Percentiles rank a stretch among this genome's conserved stretches.
Evolutionary conservation across 176 grass and related monocot species (phyloP).

Genomic region (Canna indica): DNA sequence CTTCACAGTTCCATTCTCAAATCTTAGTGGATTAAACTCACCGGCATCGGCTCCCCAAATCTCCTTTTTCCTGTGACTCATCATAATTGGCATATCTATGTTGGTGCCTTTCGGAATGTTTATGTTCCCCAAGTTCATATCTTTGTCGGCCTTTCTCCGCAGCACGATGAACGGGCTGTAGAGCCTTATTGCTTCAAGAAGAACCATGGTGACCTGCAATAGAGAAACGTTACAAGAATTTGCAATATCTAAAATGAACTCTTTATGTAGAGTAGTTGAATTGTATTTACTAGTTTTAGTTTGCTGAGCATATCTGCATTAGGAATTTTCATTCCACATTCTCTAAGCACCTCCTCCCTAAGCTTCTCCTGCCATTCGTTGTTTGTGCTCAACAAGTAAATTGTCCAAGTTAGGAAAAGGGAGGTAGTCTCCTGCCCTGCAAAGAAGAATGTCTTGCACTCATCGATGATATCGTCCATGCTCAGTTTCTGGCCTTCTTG

Average conservation of each 20-base stretch:
- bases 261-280: not conserved
- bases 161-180: not conserved
- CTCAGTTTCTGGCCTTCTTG: not conserved
- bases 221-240: not conserved
- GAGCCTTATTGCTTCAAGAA: constrained; percentile 29
- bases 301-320: constrained; percentile 32
- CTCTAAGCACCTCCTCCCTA: constrained; percentile 35
- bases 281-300: constrained; percentile 27
- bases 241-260: not conserved
- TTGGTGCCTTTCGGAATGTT: constrained; percentile 7
- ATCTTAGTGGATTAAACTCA: constrained; percentile 34
- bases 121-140: constrained; percentile 15
- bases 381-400: constrained; percentile 28
- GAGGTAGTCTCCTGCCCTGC: constrained; percentile 33
- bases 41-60: constrained; percentile 41
- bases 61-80: constrained; percentile 35
- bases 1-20: constrained; percentile 27
- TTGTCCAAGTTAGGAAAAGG: constrained; percentile 21
- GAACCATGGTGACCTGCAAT: constrained; percentile 41
- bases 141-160: not conserved
- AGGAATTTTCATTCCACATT: constrained; percentile 25
- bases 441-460: constrained; percentile 61
- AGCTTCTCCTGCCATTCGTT: constrained; percentile 40
- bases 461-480: constrained; percentile 44
- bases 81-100: constrained; percentile 17